A percentile compares a stretch with the other conserved stretches of the same genome.
These are phyloP conservation scores for Xylariaceae sp. DNA, from an alignment of 2,329 filamentous ascomycete species.

Conservation along the genomic window DNA sequence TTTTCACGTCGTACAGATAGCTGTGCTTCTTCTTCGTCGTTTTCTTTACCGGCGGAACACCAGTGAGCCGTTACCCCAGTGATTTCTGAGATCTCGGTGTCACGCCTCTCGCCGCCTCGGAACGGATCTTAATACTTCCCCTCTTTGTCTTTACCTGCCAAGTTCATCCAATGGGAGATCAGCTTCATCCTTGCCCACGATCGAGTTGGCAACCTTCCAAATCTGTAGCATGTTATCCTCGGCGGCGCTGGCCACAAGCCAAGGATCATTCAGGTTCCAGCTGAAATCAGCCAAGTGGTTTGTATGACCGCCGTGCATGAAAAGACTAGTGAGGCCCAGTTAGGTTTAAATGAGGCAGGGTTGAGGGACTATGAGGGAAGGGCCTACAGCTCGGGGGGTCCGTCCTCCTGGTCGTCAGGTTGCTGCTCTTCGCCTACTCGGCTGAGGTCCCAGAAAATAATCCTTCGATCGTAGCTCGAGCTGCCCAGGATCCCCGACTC, in stretches of 20 bases:
- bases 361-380: background rate
- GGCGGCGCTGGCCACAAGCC: constrained; percentile 92
- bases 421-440: constrained; percentile 91
- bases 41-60: constrained; percentile 6
- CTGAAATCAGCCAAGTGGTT: constrained; percentile 96
- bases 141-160: constrained; percentile 50
- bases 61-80: constrained; percentile 4
- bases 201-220: constrained; percentile 82
- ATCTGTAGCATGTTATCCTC: constrained; percentile 97
- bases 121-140: constrained; percentile 5
- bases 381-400: constrained; percentile 85
- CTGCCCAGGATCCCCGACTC: constrained; percentile 87
- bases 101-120: constrained; percentile 1
- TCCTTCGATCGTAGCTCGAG: constrained; percentile 85
- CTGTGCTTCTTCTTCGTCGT: constrained; percentile 13
- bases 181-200: constrained; percentile 73
- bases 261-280: constrained; percentile 96
- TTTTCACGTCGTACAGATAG: constrained; percentile 17
- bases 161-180: constrained; percentile 76
- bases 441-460: constrained; percentile 96
- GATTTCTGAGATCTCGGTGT: background rate
- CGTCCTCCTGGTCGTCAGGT: constrained; percentile 92
- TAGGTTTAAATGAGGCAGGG: background rate
- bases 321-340: constrained; percentile 58
- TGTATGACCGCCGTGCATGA: constrained; percentile 98